These are phyloP conservation scores for Tolypocladium cylindrosporum DNA, from an alignment of 2,329 filamentous ascomycete genomes.

Conservation along the genomic window DNA sequence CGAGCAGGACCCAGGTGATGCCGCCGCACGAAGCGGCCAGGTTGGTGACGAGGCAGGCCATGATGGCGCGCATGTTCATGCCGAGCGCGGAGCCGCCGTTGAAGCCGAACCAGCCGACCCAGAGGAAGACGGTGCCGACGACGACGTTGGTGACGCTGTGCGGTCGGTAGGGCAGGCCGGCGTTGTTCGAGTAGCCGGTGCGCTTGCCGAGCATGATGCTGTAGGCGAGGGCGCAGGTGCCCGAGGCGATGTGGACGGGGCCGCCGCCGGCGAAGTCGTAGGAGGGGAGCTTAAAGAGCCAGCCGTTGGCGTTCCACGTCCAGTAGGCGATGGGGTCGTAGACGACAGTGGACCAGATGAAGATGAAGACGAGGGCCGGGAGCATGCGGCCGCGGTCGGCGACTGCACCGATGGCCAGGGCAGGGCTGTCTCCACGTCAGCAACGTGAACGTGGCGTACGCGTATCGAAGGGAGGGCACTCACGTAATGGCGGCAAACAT, in stretches of 20 bases:
- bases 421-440: slow-evolving; percentile 26
- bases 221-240: slow-evolving; percentile 63
- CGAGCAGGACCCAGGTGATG: slow-evolving; percentile 74
- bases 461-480: slow-evolving; percentile 21
- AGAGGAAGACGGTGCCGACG: slow-evolving; percentile 65
- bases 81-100: slow-evolving; percentile 77
- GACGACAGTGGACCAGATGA: slow-evolving; percentile 61
- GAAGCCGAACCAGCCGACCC: slow-evolving; percentile 97
- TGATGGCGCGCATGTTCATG: slow-evolving; percentile 77
- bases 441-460: not conserved
- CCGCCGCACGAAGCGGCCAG: slow-evolving; percentile 73
- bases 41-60: slow-evolving; percentile 85
- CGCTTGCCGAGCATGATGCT: slow-evolving; percentile 65
- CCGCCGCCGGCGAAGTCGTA: slow-evolving; percentile 69
- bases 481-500: slow-evolving; percentile 88
- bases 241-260: slow-evolving; percentile 65
- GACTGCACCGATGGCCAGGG: slow-evolving; percentile 49
- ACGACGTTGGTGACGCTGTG: slow-evolving; percentile 69
- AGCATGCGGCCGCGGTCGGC: slow-evolving; percentile 53
- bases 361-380: slow-evolving; percentile 55
- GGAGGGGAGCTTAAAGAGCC: slow-evolving; percentile 57
- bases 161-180: slow-evolving; percentile 56
- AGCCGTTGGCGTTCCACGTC: slow-evolving; percentile 68
- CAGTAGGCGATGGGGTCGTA: slow-evolving; percentile 68
- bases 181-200: slow-evolving; percentile 47